Conservation (phyloP, 257 asterid species). For the Avicennia marina region DNA sequence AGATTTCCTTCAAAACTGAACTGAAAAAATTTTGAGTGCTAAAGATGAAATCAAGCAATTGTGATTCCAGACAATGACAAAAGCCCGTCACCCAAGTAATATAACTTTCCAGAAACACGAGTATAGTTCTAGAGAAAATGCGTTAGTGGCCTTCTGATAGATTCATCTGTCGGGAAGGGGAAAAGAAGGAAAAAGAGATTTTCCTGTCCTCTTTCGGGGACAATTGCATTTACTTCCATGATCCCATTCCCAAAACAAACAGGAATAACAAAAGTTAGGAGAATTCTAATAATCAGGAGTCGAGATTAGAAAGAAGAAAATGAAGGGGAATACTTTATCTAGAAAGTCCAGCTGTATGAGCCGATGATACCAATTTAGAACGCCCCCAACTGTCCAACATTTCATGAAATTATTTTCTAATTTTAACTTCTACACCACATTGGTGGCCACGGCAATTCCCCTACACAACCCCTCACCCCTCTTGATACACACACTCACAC, state of each 20-base stretch:
- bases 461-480: no score
- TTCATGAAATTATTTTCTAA: no score
- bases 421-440: no score
- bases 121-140: slow-evolving; percentile 7
- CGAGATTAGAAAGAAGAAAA: slow-evolving; percentile 32
- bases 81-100: slow-evolving; percentile 15
- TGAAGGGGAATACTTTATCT: slow-evolving; percentile 35
- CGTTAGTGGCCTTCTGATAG: no score
- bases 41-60: no score
- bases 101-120: no score
- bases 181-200: no score
- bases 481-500: no score
- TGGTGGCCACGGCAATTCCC: no score
- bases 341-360: slow-evolving; percentile 32
- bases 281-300: slow-evolving; percentile 7
- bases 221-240: slow-evolving; percentile 8
- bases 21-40: no score
- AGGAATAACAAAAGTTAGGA: neutral
- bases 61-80: slow-evolving; percentile 12
- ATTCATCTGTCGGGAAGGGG: no score
- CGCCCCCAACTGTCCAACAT: slow-evolving; percentile 26
- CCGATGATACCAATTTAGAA: slow-evolving; percentile 26
- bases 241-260: slow-evolving; percentile 8
- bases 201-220: slow-evolving; percentile 26
- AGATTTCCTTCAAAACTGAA: no score